These are phyloP conservation scores for Apophysomyces variabilis DNA, from an alignment of 371 early-diverging fungal species.

Conservation along the genomic window DNA sequence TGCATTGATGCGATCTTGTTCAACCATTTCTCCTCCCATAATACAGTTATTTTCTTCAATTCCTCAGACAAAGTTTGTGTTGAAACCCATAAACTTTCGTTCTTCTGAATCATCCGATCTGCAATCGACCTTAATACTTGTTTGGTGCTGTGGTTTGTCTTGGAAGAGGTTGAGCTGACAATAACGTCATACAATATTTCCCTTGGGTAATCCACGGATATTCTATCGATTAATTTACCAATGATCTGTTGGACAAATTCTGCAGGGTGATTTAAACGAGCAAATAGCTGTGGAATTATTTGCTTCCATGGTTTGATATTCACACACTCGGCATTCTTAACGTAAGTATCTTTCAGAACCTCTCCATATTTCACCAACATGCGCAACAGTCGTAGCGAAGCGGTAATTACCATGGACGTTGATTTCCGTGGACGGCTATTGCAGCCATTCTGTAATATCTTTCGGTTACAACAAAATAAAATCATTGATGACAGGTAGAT, in stretches of 20 bases:
- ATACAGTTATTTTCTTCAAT: conserved; percentile 74
- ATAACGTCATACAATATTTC: conserved; percentile 74
- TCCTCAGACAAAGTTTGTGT: conserved; percentile 68
- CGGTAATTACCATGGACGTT: conserved; percentile 56
- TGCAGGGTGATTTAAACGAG: conserved; percentile 72
- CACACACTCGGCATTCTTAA: conserved; percentile 44
- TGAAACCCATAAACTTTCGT: conserved; percentile 58
- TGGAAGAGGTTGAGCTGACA: conserved; percentile 61
- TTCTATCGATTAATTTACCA: conserved; percentile 56
- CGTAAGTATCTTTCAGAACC: conserved; percentile 46
- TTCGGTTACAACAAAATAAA: neutral
- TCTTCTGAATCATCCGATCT: conserved; percentile 44
- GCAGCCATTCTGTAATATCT: conserved; percentile 2
- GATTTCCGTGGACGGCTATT: conserved; percentile 10
- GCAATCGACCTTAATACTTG: conserved; percentile 48
- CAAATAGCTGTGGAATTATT: conserved; percentile 83
- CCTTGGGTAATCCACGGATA: conserved; percentile 68
- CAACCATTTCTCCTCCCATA: conserved; percentile 86
- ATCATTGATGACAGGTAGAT: neutral
- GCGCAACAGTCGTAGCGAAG: conserved; percentile 67
- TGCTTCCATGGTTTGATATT: conserved; percentile 68
- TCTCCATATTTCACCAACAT: conserved; percentile 71
- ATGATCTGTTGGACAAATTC: conserved; percentile 57
- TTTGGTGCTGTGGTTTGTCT: conserved; percentile 48
- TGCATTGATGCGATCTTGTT: conserved; percentile 71